These are phyloP conservation scores for Erythrobasidium hasegawianum DNA, from an alignment of 1,284 basidiomycete genomes.

Conservation along the genomic window DNA sequence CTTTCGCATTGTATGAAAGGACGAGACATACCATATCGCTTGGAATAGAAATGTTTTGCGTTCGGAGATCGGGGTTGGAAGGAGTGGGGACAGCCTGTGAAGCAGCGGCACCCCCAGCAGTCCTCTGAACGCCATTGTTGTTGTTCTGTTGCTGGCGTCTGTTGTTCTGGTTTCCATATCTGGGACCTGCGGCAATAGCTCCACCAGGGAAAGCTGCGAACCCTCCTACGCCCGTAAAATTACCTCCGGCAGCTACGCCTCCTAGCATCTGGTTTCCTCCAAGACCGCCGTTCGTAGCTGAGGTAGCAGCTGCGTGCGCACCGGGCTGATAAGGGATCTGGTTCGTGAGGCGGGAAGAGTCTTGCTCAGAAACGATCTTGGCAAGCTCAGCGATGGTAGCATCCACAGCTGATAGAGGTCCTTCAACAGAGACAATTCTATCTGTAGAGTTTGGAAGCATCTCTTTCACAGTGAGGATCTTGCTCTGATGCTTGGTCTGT, in stretches of 20 bases:
- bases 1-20: not conserved
- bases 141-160: conserved; percentile 51
- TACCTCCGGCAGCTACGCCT: conserved; percentile 8
- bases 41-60: conserved; percentile 98
- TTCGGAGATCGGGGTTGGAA: conserved; percentile 70
- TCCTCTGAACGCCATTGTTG: conserved; percentile 8
- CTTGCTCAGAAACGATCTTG: conserved; percentile 58
- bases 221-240: conserved; percentile 2
- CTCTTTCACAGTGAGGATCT: conserved; percentile 50
- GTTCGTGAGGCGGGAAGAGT: conserved; percentile 53
- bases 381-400: conserved; percentile 91
- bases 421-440: conserved; percentile 93
- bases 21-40: conserved; percentile 79
- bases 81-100: conserved; percentile 54
- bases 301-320: conserved; percentile 51
- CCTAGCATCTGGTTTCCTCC: conserved; percentile 15
- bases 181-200: conserved; percentile 24
- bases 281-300: conserved; percentile 52
- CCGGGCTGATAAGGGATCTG: conserved; percentile 95
- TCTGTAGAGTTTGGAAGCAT: conserved; percentile 50
- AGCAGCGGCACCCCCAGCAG: conserved; percentile 50
- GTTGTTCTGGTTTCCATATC: conserved; percentile 48
- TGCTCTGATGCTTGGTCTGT: conserved; percentile 48
- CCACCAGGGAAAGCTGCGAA: conserved; percentile 5
- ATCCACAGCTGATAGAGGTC: conserved; percentile 76